phyloP scores from a whole-genome alignment of 345 rosid species.

The Toxicodendron radicans region DNA sequence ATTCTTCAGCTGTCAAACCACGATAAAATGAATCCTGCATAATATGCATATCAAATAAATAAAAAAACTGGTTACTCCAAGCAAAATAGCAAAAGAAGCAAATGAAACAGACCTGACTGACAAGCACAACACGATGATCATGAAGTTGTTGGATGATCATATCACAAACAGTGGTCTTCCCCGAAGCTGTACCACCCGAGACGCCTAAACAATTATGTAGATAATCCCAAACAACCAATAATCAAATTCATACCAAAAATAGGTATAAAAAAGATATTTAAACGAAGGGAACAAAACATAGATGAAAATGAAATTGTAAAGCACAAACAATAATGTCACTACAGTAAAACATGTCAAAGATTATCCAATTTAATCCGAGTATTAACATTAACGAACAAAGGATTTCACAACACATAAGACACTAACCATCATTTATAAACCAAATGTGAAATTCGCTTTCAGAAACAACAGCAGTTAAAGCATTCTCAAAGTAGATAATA shows the following conservation, averaged over 20 bases:
- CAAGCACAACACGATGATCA: conserved; percentile 95
- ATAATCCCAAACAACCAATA: background rate
- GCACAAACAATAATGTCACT: background rate
- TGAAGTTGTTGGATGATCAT: conserved; percentile 99
- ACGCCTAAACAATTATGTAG: conserved; percentile 54
- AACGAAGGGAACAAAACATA: background rate
- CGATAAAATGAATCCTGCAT: conserved; percentile 93
- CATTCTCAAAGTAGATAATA: background rate
- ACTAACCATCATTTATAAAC: too few species aligned
- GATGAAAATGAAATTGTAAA: background rate
- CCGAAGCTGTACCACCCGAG: conserved; percentile 98
- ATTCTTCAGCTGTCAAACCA: conserved; percentile 82
- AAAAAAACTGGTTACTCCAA: background rate
- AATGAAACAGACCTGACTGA: conserved; percentile 69
- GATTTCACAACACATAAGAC: too few species aligned
- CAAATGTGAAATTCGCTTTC: background rate
- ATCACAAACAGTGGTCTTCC: conserved; percentile 98
- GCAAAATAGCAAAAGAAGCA: background rate
- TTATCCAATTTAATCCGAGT: too few species aligned
- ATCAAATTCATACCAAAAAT: background rate
- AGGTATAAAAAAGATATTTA: background rate
- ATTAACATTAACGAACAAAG: too few species aligned
- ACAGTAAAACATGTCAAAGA: too few species aligned
- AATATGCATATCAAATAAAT: conserved; percentile 6
- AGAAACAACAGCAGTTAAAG: background rate